Conservation (phyloP, 768 basidiomycete species). For the Tylopilus felleus region DNA sequence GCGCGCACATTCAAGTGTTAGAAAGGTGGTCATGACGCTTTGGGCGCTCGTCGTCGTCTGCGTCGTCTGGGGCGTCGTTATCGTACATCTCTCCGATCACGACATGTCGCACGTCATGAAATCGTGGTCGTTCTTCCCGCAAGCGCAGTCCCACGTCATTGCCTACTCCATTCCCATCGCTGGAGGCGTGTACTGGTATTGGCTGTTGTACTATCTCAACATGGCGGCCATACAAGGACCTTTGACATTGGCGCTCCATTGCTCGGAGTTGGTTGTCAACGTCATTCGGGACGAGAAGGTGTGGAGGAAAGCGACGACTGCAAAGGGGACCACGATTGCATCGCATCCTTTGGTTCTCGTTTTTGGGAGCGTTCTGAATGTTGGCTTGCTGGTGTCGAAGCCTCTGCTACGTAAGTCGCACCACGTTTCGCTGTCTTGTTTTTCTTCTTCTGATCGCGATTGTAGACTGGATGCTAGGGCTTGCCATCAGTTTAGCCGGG, state of each 20-base stretch:
- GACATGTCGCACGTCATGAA: not conserved
- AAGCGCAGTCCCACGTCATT: constrained; percentile 13
- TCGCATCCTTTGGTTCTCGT: constrained; percentile 21
- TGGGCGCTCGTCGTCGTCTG: constrained; percentile 24
- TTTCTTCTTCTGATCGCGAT: not conserved
- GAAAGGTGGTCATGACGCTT: constrained; percentile 21
- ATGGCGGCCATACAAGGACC: constrained; percentile 28
- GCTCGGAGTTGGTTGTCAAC: constrained; percentile 27
- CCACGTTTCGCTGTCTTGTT: not conserved
- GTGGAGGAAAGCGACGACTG: constrained; percentile 23
- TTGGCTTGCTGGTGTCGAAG: constrained; percentile 18
- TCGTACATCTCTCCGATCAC: constrained; percentile 6
- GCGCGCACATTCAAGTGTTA: constrained; percentile 24
- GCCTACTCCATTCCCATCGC: constrained; percentile 23
- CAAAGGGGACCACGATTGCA: constrained; percentile 14
- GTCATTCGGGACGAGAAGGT: constrained; percentile 27
- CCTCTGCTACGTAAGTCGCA: constrained; percentile 27
- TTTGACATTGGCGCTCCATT: constrained; percentile 29
- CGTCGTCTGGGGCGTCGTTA: constrained; percentile 21
- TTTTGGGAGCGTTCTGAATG: constrained; percentile 19
- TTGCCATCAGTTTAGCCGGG: constrained; percentile 21
- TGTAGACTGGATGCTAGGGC: constrained; percentile 33
- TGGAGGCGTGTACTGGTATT: constrained; percentile 18
- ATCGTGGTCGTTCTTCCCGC: constrained; percentile 30
- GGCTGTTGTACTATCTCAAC: constrained; percentile 25